Evolutionary conservation across 2,329 filamentous ascomycete species (phyloP), one percentile per base, ranked within the genome.

Genomic region (Aspergillus uvarum): DNA sequence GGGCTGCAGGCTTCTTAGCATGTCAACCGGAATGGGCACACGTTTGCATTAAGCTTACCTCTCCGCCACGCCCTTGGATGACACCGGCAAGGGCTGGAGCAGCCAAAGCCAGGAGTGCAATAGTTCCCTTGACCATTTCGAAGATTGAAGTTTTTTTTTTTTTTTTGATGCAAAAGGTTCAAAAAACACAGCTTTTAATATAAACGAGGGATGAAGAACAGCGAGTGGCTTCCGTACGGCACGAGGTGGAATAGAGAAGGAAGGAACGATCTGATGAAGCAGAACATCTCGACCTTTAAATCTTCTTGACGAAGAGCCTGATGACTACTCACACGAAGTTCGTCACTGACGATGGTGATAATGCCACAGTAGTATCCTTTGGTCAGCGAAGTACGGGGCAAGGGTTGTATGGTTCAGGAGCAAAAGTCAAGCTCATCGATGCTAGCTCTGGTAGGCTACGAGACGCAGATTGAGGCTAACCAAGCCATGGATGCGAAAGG

Each of bases 21-120:
- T 42, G 19, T 21, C 47, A 24, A 21, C n/a, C 11, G 4, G 22
- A n/a, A 12, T 19, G n/a, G 24, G 16, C 12, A 12, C 10, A 49
- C 10, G 11, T 16, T 19, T 4, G 10, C 5, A 24, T 47, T 12
- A 26, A 24, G 38, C 57, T 49, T 59, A 59, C 60, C 47, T 38
- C 53, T 53, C 53, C 54, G 57, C 48, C 5, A 61, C 57, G 64
- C 54, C 70, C 65, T 16, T 44, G 38, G 54, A 74, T 68, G 51
- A 76, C 67, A 64, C 72, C 73, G 52, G 72, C 74, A 51, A 76
- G 67, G 50, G 70, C 73, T 47, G 73, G 73, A 66, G 68, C 68
- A 59, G 72, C 69, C 62, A 76, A 66, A 55, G 72, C 73, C 67
- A 76, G 61, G 58, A 76, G 61, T 60, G 73, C 69, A 65, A 75